Evolutionary conservation across 2,329 filamentous ascomycete species (phyloP), one percentile per base, ranked within the genome.

Genomic region (Neoarthrinium moseri): DNA sequence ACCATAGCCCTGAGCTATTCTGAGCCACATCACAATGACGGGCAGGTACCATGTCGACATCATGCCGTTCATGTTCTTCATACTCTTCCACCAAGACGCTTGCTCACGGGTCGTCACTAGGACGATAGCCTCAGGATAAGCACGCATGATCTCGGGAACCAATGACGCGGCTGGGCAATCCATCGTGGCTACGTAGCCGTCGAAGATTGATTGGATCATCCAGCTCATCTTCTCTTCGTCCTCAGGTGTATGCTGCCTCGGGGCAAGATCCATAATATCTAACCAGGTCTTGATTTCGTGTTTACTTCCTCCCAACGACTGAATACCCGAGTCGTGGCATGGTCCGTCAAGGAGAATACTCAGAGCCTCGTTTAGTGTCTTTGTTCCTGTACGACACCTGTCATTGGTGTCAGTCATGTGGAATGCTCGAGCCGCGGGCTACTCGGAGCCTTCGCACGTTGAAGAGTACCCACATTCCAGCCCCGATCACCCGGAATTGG

Each of bases 61-160:
- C 47, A 64, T 58, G 45, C 50, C 56, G 50, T 63, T 64, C 39
- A 64, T 41, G 45, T 60, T 50, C 39, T 51, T 52, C 63, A 65
- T 64, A 48, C 58, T 68, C 49, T 55, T 57, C 64, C 65, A 68
- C 68, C 68, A 71, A 3, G 62, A 61, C 27, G 55, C 54, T 34
- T 64, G 56, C 46, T 68, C 62, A 40, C 69, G 61, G 2, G 65
- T 68, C 12, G 71, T 73, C 50, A 64, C 69, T 43, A 78, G 68
- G 23, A 78, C 72, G 43, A 70, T 66, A 15, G 75, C 74, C 29
- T 76, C 66, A 0, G 75, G 75, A 51, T 74, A 77, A 26, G 76
- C 56, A 29, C 69, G 64, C 56, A 78, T 59, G 43, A 77, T 62
- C 50, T 78, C 72, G 32, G 69, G 67, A 17, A 62, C 67, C 13